Percentiles rank a stretch among this genome's conserved stretches.
phyloP scores from a whole-genome alignment of 345 rosid genomes.

The Eucalyptus regnans region DNA sequence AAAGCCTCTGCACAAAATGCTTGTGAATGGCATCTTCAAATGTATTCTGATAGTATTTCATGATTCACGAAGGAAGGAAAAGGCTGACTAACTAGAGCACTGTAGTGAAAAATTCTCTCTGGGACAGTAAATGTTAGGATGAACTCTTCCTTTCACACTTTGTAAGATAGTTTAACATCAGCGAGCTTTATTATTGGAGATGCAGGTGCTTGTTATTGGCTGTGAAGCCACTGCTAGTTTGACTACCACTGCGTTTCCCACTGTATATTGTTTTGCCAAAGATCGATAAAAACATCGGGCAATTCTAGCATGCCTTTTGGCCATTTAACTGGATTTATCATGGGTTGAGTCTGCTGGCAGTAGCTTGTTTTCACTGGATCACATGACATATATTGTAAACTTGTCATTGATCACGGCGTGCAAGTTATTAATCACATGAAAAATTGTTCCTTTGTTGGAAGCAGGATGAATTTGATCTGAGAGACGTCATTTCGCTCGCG shows the following conservation, averaged over 20 bases:
- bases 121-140: not conserved
- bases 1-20: not conserved
- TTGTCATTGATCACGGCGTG: not conserved
- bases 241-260: not conserved
- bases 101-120: not conserved
- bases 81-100: not conserved
- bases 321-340: not conserved
- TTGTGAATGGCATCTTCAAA: not conserved
- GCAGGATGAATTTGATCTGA: not conserved
- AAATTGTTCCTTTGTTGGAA: not conserved
- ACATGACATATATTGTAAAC: not conserved
- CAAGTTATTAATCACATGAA: not conserved
- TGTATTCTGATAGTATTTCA: not conserved
- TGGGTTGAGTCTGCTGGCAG: not conserved
- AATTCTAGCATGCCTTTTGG: not conserved
- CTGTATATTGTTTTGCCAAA: not conserved
- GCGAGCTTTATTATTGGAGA: not conserved
- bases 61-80: not conserved
- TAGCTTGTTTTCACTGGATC: not conserved
- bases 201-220: not conserved
- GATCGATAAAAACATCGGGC: not conserved
- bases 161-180: not conserved
- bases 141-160: not conserved
- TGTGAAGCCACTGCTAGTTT: not conserved
- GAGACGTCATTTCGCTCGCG: not conserved